Percentiles rank a stretch among this genome's conserved stretches.
phyloP scores from a whole-genome alignment of 495 filamentous ascomycete species.

The Pyrenula massariospora region DNA sequence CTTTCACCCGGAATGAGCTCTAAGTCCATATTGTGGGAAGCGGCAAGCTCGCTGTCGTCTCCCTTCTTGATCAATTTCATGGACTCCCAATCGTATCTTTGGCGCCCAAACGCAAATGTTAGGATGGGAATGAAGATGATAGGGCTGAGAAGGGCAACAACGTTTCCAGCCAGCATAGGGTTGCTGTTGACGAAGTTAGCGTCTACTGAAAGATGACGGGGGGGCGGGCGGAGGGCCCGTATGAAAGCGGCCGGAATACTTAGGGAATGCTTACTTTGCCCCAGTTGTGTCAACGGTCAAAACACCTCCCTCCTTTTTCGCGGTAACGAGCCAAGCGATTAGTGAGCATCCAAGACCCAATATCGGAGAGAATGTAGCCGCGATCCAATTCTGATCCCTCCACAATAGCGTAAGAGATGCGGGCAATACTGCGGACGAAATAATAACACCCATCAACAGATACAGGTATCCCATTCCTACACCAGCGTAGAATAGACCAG shows the following conservation, averaged over 20 bases:
- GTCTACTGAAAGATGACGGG: not conserved
- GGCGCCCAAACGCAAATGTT: conserved; percentile 58
- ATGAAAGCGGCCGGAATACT: not conserved
- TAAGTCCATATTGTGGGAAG: conserved; percentile 56
- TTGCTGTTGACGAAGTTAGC: conserved; percentile 27
- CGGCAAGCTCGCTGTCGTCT: conserved; percentile 69
- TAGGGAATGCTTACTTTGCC: conserved; percentile 40
- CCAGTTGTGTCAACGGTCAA: conserved; percentile 69
- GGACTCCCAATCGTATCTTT: conserved; percentile 82
- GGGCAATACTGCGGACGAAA: conserved; percentile 74
- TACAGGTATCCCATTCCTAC: conserved; percentile 70
- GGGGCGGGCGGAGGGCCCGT: not conserved
- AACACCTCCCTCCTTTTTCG: conserved; percentile 61
- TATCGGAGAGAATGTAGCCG: conserved; percentile 60
- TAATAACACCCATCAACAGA: conserved; percentile 85
- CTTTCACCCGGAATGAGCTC: conserved; percentile 51
- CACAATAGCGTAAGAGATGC: conserved; percentile 73
- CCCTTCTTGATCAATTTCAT: conserved; percentile 77
- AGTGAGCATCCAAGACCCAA: conserved; percentile 67
- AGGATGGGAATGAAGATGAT: conserved; percentile 68
- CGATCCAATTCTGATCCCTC: conserved; percentile 74
- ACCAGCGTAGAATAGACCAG: conserved; percentile 61
- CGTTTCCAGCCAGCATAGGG: conserved; percentile 84
- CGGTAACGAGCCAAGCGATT: conserved; percentile 84
- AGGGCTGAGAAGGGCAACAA: conserved; percentile 69